Evolutionary conservation across 805 yeast species (phyloP), one percentile per base, ranked within the genome.

Genomic region (Pichia exigua): DNA sequence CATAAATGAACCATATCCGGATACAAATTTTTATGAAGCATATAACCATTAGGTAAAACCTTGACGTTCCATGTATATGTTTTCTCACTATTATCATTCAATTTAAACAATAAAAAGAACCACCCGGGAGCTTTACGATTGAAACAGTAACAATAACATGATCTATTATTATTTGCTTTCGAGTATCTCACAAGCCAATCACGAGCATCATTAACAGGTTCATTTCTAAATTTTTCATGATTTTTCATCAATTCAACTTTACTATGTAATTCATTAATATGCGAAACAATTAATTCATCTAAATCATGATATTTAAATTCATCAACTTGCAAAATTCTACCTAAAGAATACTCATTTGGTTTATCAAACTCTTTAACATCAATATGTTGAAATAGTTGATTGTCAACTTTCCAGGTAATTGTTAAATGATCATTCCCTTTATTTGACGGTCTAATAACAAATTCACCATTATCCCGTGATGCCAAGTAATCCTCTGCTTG

Each of bases 401-500:
- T 92, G 54, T 87, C 94, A 45, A 94, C 91, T 66, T 94, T 94
- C 97, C 98, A 94, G 0, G 99, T 92, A 42, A 92, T 83, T 2
- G 96, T 90, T 59, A 94, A 75, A 67, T 83, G 97, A 56, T 88
- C 87, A 45, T 79, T 75, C 43, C 99, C 99, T 56, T 83, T 81
- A 11, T 96, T 88, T 0, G 97, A 89, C 20, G 98, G 99, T 59
- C 99, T 79, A 51, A 94, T 86, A 21, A 94, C 96, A 69, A 89
- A 79, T 59, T 88, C 96, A 49, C 99, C 99, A 57, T 91, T 84
- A 43, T 83, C 79, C 64, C 85, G 79, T 24, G 96, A 87, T 21
- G 97, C 96, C 61, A 94, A 76, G 59, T 78, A 90, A 59, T 87
- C 95, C 67, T 92, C 98, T 0, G 99, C 98, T 72, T 94, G 97